Evolutionary conservation across 768 basidiomycete species (phyloP).

Genomic region (Pleurotus sapidus): DNA sequence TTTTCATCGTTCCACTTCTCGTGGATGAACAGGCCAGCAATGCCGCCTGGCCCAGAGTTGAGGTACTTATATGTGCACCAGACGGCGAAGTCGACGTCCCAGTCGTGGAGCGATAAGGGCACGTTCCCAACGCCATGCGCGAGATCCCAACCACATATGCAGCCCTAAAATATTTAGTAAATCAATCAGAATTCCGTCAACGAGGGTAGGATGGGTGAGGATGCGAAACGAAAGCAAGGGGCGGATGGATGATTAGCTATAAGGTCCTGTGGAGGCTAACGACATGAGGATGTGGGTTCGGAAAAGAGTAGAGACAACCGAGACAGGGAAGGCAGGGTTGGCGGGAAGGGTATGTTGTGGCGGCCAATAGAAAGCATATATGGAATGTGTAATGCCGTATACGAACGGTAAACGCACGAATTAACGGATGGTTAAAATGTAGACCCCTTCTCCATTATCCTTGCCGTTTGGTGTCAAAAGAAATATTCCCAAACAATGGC

Average conservation of each 20-base stretch:
- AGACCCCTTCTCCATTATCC: too few species aligned
- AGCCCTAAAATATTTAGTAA: constrained; percentile 54
- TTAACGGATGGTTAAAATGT: too few species aligned
- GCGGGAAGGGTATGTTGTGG: not conserved
- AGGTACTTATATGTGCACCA: constrained; percentile 99
- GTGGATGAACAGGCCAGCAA: constrained; percentile 91
- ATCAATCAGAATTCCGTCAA: too few species aligned
- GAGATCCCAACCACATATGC: constrained; percentile 93
- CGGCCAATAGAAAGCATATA: too few species aligned
- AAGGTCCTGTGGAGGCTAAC: constrained; percentile 10
- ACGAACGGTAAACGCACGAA: too few species aligned
- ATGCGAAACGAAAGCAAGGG: constrained; percentile 8
- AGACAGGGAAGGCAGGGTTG: constrained; percentile 5
- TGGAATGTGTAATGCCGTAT: too few species aligned
- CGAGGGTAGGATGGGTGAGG: too few species aligned
- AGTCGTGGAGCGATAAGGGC: constrained; percentile 83
- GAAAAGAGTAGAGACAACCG: constrained; percentile 22
- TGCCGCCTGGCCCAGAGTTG: constrained; percentile 95
- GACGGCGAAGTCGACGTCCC: constrained; percentile 95
- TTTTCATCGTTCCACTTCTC: constrained; percentile 69
- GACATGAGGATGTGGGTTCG: constrained; percentile 7
- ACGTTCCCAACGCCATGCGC: constrained; percentile 97
- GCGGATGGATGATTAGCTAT: constrained; percentile 8
- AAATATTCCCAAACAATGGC: too few species aligned
- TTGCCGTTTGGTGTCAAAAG: too few species aligned